phyloP scores from a whole-genome alignment of 805 yeast species.

The Candida methanosorbosa region DNA sequence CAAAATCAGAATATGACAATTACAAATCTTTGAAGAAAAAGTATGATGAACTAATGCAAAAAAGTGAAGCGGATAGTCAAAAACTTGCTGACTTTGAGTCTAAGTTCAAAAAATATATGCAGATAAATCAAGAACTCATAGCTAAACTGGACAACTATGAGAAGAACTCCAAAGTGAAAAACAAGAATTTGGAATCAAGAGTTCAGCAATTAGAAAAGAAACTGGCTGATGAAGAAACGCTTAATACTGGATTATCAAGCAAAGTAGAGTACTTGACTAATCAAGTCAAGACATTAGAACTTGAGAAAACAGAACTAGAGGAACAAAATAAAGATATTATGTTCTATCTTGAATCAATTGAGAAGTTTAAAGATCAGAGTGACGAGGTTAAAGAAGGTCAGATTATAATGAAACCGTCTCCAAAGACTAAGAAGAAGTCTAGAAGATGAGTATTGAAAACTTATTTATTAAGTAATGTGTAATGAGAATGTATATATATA shows the following conservation, averaged over 20 bases:
- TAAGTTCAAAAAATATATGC: constrained; percentile 2
- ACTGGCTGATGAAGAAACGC: constrained; percentile 36
- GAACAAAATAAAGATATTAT: constrained; percentile 70
- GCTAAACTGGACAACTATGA: constrained; percentile 8
- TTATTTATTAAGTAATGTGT: too few species aligned
- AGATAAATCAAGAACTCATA: constrained; percentile 1
- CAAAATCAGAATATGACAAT: constrained; percentile 10
- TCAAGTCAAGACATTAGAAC: constrained; percentile 25
- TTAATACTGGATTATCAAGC: constrained; percentile 32
- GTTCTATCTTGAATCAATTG: constrained; percentile 70
- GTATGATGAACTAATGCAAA: constrained; percentile 9
- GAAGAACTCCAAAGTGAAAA: constrained; percentile 9
- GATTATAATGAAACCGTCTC: constrained; percentile 32
- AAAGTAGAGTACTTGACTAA: constrained; percentile 28
- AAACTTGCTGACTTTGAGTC: constrained; percentile 5
- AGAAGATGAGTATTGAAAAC: too few species aligned
- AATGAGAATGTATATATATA: too few species aligned
- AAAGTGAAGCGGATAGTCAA: constrained; percentile 8
- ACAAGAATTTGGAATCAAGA: constrained; percentile 10
- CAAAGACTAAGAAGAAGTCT: constrained; percentile 6
- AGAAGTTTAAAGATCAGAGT: constrained; percentile 60
- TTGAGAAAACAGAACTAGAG: constrained; percentile 38
- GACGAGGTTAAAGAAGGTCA: constrained; percentile 71
- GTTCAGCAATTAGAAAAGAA: constrained; percentile 14
- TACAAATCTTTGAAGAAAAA: constrained; percentile 19